These are phyloP conservation scores for Neckera pumila DNA, from an alignment of 225 moss, liverwort and hornwort species.

Conservation along the genomic window DNA sequence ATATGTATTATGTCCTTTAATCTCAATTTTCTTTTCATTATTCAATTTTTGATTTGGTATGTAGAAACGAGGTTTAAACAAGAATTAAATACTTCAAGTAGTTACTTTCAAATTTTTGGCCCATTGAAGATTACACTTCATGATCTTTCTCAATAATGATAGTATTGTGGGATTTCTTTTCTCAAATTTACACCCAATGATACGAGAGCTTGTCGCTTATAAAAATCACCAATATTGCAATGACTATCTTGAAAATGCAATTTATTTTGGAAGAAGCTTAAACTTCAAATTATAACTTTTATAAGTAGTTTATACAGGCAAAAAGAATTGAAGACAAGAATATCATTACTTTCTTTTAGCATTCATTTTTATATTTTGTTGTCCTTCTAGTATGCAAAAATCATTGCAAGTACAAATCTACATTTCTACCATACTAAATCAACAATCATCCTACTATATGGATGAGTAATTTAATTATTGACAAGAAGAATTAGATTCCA, in stretches of 20 bases:
- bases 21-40: neutral
- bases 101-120: neutral
- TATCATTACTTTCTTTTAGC: too few relatives aligned
- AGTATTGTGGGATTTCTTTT: neutral
- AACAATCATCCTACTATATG: neutral
- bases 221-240: too few relatives aligned
- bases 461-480: neutral
- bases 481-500: neutral
- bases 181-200: neutral
- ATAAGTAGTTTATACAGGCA: too few relatives aligned
- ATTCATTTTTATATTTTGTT: too few relatives aligned
- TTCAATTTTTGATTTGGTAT: neutral
- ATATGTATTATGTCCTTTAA: neutral
- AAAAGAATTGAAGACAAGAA: too few relatives aligned
- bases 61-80: fast-evolving
- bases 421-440: neutral
- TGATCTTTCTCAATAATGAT: neutral
- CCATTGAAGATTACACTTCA: neutral
- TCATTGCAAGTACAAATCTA: neutral
- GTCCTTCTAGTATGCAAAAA: neutral
- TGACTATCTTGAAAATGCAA: too few relatives aligned
- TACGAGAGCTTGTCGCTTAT: too few relatives aligned
- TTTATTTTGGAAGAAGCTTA: too few relatives aligned
- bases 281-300: too few relatives aligned
- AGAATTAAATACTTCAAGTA: neutral